A percentile compares a stretch with the other conserved stretches of the same genome.
phyloP scores from a whole-genome alignment of 2,329 filamentous ascomycete genomes.

The Juglanconis sp. region DNA sequence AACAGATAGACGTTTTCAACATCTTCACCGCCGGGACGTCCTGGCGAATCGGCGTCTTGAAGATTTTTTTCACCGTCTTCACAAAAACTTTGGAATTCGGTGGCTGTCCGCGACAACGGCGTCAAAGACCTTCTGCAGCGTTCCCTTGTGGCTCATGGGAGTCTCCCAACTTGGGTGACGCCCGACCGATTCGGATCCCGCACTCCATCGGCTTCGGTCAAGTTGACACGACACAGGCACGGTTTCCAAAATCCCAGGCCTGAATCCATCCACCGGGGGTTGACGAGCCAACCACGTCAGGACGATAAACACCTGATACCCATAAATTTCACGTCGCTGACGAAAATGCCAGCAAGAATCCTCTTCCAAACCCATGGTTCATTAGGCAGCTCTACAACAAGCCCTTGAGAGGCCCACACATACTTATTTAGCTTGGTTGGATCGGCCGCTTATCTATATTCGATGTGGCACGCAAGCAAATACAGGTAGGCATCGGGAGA shows the following conservation, averaged over 20 bases:
- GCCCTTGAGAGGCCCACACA: too few species aligned
- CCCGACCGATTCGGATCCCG: not conserved
- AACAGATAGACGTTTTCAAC: not conserved
- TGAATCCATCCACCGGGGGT: not conserved
- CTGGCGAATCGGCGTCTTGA: not conserved
- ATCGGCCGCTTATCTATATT: too few species aligned
- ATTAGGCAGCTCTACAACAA: too few species aligned
- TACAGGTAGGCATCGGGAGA: too few species aligned
- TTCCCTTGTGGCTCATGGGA: too few species aligned
- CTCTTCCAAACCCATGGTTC: too few species aligned
- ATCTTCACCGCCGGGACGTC: constrained; percentile 2
- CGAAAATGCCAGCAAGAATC: not conserved
- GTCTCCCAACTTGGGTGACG: too few species aligned
- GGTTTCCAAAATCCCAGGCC: not conserved
- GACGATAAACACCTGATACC: not conserved
- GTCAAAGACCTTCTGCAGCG: too few species aligned
- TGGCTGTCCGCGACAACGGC: not conserved
- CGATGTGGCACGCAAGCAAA: too few species aligned
- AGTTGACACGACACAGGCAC: not conserved
- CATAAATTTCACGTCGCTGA: not conserved
- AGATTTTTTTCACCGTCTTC: not conserved
- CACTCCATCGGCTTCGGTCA: not conserved
- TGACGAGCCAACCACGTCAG: not conserved
- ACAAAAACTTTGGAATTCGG: not conserved
- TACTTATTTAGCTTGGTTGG: too few species aligned